Evolutionary conservation across 345 rosid genomes (phyloP), one percentile per base, ranked within the genome.

Genomic region (Moricandia moricandioides): DNA sequence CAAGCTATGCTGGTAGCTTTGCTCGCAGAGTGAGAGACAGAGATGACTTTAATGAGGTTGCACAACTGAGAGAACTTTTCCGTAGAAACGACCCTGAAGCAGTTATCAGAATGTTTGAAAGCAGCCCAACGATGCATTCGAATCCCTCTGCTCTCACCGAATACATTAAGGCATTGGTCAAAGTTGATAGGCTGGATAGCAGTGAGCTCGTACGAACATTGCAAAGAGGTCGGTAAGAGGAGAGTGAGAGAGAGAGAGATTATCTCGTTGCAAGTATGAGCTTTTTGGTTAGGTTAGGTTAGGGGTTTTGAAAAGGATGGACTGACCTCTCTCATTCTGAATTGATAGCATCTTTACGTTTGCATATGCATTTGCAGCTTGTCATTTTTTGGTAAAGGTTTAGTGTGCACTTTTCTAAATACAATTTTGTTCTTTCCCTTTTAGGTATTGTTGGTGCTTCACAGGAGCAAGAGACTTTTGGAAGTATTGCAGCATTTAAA

Each of bases 141-240:
- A 91, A 86, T 72, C 69, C 85, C n/a, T 79, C 89, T 16, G 97
- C 98, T 3, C 71, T 94, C n/a, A 82, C 95, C 2, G 92, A 94
- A 69, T 94, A 94, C 65, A 88, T 94, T 9, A 94, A 88, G 84
- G 97, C 98, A 34, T 80, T 94, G 71, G 96, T 90, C 31, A 91
- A 84, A 86, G 96, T 90, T 76, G 92, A 91, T 79, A 85, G 95
- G 87, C 82, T 94, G 35, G 92, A 94, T 76, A 87, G 85, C 29
- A 88, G 96, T 78, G 92, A 90, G 82, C 76, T 94, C 62, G 78
- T 94, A 55, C 90, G 84, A 83, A 84, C 89, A 56, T 78, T 94
- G 82, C 97, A 90, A 75, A 88, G 90, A 88, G 97, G 97, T 91
- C 70, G 34, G 80, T 80, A 56, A 16, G 17, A 17, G 27, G 17